Evolutionary conservation across 305 asterid species (phyloP), one percentile per base, ranked within the genome.

Genomic region (Ajuga reptans): DNA sequence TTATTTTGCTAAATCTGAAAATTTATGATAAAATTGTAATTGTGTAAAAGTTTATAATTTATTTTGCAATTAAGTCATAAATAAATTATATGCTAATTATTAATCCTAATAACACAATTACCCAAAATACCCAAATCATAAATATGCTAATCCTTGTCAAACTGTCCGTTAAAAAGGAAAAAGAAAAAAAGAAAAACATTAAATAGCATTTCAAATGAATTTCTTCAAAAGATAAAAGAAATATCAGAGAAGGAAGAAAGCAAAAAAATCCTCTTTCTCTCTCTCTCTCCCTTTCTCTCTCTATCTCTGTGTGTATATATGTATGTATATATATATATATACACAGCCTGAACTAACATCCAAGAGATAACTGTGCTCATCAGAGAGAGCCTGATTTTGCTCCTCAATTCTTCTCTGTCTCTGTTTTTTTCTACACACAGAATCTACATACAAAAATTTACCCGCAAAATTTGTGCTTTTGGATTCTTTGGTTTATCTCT

Each of bases 361-460:
- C 41, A 33, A 41, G 66, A 34, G 51, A 72, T 72, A 63, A 55
- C 55, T 55, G 49, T 46, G 31, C 46, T 77, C 72, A 54, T 39
- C 74, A 60, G 75, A 39, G 60, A 39, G 69, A 68, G 64, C 61
- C 76, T 68, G 72, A 67, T 56, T 43, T 56, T 55, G 68, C 71
- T 60, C 74, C 50, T 75, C 73, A 66, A 56, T 75, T 55, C 72
- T 47, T 41, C 68, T 64, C 63, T 67, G 31, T 62, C 76, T 43
- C 69, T 63, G 49, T 60, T 72, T 64, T 78, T 60, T 79, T 21
- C 70, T 66, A 72, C 73, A 70, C 83, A 18, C 69, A 42, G 81
- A 77, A 73, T 81, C 77, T 63, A 29, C 37, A 14, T 71, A 65
- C 72, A 55, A 36, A 62, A 62, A 27, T 75, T 46, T 76, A 63